Evolutionary conservation across 805 yeast species (phyloP).

Genomic region (Trichomonascus vanleenenianus): DNA sequence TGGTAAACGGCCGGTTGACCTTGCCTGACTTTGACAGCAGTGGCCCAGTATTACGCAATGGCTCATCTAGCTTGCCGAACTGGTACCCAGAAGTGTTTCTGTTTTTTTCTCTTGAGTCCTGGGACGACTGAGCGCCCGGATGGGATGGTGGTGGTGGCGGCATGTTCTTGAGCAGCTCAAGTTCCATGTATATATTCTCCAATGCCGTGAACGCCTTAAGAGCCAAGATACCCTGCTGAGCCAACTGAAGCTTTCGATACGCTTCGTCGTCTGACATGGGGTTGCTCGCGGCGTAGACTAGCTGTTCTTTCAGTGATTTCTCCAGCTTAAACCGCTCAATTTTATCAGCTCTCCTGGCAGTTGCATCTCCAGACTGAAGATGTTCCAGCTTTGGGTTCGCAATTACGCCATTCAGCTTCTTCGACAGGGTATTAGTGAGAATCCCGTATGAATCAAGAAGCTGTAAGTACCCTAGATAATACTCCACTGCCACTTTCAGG

Average conservation of each 20-base stretch:
- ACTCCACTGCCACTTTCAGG: conserved; percentile 15
- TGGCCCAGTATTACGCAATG: conserved; percentile 9
- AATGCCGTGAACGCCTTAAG: conserved; percentile 47
- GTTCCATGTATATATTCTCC: conserved; percentile 57
- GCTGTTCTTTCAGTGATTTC: conserved; percentile 40
- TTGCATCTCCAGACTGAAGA: conserved; percentile 27
- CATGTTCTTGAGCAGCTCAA: conserved; percentile 48
- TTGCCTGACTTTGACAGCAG: conserved; percentile 66
- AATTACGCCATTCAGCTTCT: conserved; percentile 9
- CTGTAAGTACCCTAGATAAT: conserved; percentile 21
- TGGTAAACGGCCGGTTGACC: conserved; percentile 75
- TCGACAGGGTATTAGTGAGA: conserved; percentile 12
- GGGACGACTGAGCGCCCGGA: background rate
- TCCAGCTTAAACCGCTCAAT: conserved; percentile 60
- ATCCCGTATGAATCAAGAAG: conserved; percentile 18
- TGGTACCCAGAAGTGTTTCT: background rate
- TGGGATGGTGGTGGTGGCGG: conserved; percentile 26
- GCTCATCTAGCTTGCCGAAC: conserved; percentile 3
- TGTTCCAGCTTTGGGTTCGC: conserved; percentile 5
- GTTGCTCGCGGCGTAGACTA: conserved; percentile 27
- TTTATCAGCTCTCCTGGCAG: conserved; percentile 55
- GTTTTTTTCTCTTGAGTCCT: background rate
- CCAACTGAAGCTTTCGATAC: conserved; percentile 46
- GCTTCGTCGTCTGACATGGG: conserved; percentile 51
- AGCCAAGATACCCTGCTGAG: conserved; percentile 46